A percentile compares a stretch with the other conserved stretches of the same genome.
phyloP scores from a whole-genome alignment of 2,329 filamentous ascomycete species.

The Sclerotinia nivalis region DNA sequence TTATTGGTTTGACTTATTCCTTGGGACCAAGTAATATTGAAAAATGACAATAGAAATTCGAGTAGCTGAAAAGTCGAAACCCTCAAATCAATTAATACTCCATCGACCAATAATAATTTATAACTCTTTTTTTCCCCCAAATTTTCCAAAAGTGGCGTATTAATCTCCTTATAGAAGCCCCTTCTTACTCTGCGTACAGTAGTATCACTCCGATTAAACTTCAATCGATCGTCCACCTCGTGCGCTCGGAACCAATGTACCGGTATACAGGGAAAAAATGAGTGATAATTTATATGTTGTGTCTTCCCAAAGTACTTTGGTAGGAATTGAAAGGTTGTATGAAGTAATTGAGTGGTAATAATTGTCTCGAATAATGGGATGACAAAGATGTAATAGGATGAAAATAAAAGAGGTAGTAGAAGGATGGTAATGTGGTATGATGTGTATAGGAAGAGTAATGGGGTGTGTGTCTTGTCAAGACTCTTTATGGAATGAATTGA shows the following conservation, averaged over 20 bases:
- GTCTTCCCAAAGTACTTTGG: not conserved
- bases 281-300: slow-evolving; percentile 19
- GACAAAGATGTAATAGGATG: not conserved
- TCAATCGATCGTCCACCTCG: slow-evolving; percentile 21
- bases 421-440: no score
- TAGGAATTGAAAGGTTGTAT: not conserved
- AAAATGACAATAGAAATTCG: not conserved
- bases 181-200: not conserved
- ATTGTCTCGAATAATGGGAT: slow-evolving; percentile 16
- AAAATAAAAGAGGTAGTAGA: not conserved
- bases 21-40: not conserved
- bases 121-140: not conserved
- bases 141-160: slow-evolving; percentile 7
- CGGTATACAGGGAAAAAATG: slow-evolving; percentile 14
- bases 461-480: not conserved
- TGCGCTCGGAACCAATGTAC: slow-evolving; percentile 24
- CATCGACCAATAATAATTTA: not conserved
- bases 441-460: not conserved
- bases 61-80: not conserved
- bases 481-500: slow-evolving; percentile 3
- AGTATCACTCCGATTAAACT: slow-evolving; percentile 18
- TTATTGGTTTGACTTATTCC: not conserved
- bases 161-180: slow-evolving; percentile 15
- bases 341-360: not conserved
- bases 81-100: not conserved